A percentile compares a stretch with the other conserved stretches of the same genome.
These are phyloP conservation scores for Cutaneotrichosporon curvatum DNA, from an alignment of 1,284 basidiomycete genomes.

Conservation along the genomic window DNA sequence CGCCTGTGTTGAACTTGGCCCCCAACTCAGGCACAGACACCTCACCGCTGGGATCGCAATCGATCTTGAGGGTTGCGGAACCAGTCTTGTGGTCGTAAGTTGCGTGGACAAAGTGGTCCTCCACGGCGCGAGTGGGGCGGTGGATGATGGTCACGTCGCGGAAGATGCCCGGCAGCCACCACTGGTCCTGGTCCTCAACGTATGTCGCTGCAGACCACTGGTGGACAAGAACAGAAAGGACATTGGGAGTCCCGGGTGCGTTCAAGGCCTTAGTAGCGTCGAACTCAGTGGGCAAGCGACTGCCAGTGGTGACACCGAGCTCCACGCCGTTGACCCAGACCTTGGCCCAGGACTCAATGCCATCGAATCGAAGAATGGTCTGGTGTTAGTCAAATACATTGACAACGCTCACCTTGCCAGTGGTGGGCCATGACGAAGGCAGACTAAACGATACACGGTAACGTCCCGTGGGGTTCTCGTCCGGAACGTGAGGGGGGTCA, in stretches of 20 bases:
- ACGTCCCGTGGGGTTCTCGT: slow-evolving; percentile 17
- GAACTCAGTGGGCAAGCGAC: slow-evolving; percentile 19
- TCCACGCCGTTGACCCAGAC: slow-evolving; percentile 21
- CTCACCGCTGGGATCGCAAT: slow-evolving; percentile 13
- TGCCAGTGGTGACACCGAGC: slow-evolving; percentile 15
- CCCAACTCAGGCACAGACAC: slow-evolving; percentile 19
- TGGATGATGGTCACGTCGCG: slow-evolving; percentile 21
- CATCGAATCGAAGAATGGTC: slow-evolving; percentile 22
- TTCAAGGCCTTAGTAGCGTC: slow-evolving; percentile 11
- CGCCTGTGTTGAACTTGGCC: slow-evolving; percentile 17
- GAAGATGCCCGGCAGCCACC: slow-evolving; percentile 28
- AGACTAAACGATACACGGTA: slow-evolving; percentile 11
- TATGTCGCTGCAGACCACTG: slow-evolving; percentile 21
- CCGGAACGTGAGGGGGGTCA: slow-evolving; percentile 12
- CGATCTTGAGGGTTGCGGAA: slow-evolving; percentile 18
- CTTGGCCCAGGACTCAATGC: slow-evolving; percentile 23
- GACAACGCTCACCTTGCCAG: slow-evolving; percentile 1
- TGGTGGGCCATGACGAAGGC: slow-evolving; percentile 1
- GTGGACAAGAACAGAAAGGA: slow-evolving; percentile 15
- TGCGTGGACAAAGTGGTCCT: slow-evolving; percentile 22
- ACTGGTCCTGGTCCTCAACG: slow-evolving; percentile 28
- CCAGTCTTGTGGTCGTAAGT: slow-evolving; percentile 17
- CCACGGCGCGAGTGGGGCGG: slow-evolving; percentile 14
- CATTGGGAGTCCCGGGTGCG: neutral
- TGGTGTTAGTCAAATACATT: neutral